Conservation (phyloP, 805 yeast genomes). For the Sugiyamaella valdiviana region DNA sequence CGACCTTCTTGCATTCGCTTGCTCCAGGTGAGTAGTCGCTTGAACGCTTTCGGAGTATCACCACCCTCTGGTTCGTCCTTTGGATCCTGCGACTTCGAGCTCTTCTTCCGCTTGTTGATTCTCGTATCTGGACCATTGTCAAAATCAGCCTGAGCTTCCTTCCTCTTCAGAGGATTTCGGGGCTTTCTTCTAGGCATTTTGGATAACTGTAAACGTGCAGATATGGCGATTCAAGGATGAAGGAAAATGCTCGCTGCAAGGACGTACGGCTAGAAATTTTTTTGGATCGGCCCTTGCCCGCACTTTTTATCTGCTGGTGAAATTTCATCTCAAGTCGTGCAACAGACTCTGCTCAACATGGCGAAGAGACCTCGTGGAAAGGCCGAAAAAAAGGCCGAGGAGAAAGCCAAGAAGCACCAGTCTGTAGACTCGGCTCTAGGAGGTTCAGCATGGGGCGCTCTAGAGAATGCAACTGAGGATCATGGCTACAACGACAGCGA, state of each 20-base stretch:
- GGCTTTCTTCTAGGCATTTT: slow-evolving; percentile 23
- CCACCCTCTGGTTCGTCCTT: slow-evolving; percentile 22
- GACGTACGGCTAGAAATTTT: slow-evolving; percentile 7
- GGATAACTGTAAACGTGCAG: background rate
- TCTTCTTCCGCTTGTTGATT: slow-evolving; percentile 10
- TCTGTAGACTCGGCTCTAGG: slow-evolving; percentile 16
- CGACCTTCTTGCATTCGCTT: slow-evolving; percentile 1
- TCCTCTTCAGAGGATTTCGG: slow-evolving; percentile 20
- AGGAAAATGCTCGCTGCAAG: background rate
- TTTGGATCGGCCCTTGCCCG: slow-evolving; percentile 2
- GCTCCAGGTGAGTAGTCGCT: slow-evolving; percentile 26
- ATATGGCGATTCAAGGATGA: background rate
- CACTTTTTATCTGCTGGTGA: background rate
- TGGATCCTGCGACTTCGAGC: slow-evolving; percentile 8
- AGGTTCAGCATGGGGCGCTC: slow-evolving; percentile 16
- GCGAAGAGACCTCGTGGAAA: slow-evolving; percentile 23
- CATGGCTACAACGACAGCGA: slow-evolving; percentile 37
- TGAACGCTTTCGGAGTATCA: slow-evolving; percentile 32
- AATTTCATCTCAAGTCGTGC: background rate
- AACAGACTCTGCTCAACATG: slow-evolving; percentile 12
- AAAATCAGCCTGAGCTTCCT: slow-evolving; percentile 13
- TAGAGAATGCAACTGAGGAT: slow-evolving; percentile 10
- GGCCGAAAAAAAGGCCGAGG: slow-evolving; percentile 16
- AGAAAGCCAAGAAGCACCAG: slow-evolving; percentile 17
- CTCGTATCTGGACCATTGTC: slow-evolving; percentile 19